phyloP scores from a whole-genome alignment of 306 rosid species.

The Gastrolobium bilobum region DNA sequence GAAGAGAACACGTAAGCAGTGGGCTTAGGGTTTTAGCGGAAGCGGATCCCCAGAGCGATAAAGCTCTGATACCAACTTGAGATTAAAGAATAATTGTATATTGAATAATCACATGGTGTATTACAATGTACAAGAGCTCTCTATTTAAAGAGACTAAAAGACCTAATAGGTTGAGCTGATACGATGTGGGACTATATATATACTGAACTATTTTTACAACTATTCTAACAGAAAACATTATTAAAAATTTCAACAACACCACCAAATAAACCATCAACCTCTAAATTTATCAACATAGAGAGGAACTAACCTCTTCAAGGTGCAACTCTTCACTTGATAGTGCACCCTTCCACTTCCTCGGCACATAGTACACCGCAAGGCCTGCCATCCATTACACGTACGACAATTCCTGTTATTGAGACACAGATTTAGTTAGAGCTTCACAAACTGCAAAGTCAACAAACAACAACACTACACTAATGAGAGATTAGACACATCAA shows the following conservation, averaged over 20 bases:
- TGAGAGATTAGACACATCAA: conserved; percentile 1
- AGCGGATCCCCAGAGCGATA: too few relatives aligned
- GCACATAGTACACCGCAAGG: conserved; percentile 89
- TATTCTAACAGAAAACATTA: too few relatives aligned
- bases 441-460: conserved; percentile 34
- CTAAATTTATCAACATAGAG: conserved; percentile 37
- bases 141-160: too few relatives aligned
- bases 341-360: conserved; percentile 90
- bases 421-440: conserved; percentile 47
- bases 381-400: conserved; percentile 97
- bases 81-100: too few relatives aligned
- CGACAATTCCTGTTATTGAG: conserved; percentile 72
- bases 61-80: too few relatives aligned
- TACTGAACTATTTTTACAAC: too few relatives aligned
- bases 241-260: conserved; percentile 1
- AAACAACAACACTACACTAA: conserved; percentile 33
- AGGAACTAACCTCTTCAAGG: conserved; percentile 67
- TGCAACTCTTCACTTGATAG: conserved; percentile 87
- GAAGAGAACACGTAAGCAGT: too few relatives aligned
- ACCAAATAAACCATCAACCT: conserved; percentile 30
- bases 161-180: too few relatives aligned
- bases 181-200: too few relatives aligned
- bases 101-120: too few relatives aligned
- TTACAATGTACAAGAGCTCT: too few relatives aligned
- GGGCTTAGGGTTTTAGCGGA: too few relatives aligned